A percentile compares a stretch with the other conserved stretches of the same genome.
Conservation (phyloP, 2,329 filamentous ascomycete species). For the Huntiella decipiens region DNA sequence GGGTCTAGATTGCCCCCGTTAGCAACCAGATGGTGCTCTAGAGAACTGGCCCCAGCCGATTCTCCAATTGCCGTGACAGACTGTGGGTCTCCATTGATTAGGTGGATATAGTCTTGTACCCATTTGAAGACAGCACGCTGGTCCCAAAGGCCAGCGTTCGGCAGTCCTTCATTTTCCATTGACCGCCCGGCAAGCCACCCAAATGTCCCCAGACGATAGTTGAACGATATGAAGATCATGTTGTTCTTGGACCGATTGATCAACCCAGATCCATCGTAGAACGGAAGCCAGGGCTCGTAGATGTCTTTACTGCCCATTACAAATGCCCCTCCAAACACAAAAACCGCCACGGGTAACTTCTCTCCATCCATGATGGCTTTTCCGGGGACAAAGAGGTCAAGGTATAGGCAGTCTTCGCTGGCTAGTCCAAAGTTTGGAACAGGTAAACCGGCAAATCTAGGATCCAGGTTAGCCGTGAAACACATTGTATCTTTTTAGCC, state of each 20-base stretch:
- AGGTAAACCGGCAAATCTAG: constrained; percentile 18
- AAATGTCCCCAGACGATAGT: constrained; percentile 30
- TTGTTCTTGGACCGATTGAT: constrained; percentile 19
- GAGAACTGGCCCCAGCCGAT: constrained; percentile 30
- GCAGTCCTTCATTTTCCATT: constrained; percentile 22
- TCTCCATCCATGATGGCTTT: constrained; percentile 20
- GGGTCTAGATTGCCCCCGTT: constrained; percentile 25
- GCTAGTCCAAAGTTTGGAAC: constrained; percentile 17
- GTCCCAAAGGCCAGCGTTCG: constrained; percentile 26
- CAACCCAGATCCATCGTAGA: constrained; percentile 22
- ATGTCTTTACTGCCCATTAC: constrained; percentile 23
- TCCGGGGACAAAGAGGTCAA: constrained; percentile 29
- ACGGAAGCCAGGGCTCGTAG: constrained; percentile 17
- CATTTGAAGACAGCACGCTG: constrained; percentile 28
- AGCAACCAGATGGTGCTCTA: constrained; percentile 30
- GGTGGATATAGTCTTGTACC: constrained; percentile 26
- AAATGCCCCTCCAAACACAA: constrained; percentile 28
- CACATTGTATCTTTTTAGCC: background rate
- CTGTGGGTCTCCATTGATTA: constrained; percentile 27
- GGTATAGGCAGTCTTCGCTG: constrained; percentile 29
- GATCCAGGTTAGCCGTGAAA: background rate
- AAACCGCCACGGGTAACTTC: constrained; percentile 25
- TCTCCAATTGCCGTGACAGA: constrained; percentile 30
- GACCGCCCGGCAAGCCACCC: constrained; percentile 27
- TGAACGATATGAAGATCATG: constrained; percentile 27